phyloP scores from a whole-genome alignment of 2,329 filamentous ascomycete species.

The Sporothrix phasma region DNA sequence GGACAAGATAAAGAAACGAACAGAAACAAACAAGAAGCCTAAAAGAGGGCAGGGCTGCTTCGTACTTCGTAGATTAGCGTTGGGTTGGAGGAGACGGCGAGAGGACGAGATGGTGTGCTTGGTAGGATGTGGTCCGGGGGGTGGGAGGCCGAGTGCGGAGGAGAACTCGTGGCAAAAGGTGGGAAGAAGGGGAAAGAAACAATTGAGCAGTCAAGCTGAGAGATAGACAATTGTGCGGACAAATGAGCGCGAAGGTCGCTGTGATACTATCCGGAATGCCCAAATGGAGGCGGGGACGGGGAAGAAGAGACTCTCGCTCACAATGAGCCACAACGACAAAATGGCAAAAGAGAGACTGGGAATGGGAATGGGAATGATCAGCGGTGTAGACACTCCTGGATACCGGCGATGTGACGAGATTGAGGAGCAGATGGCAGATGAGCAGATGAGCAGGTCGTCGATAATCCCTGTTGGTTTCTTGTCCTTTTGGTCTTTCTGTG shows the following conservation, averaged over 20 bases:
- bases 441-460: neutral
- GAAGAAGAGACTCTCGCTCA: neutral
- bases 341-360: neutral
- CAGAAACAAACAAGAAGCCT: neutral
- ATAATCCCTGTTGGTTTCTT: too few relatives aligned
- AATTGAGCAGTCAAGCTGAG: neutral
- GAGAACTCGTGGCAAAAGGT: neutral
- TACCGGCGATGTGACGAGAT: neutral
- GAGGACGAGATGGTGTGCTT: neutral
- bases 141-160: neutral
- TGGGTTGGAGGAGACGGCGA: neutral
- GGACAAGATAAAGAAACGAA: neutral
- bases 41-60: neutral
- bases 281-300: too few relatives aligned
- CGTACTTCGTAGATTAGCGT: neutral
- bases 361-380: neutral
- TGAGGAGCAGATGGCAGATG: neutral
- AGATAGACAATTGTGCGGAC: neutral
- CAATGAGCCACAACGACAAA: too few relatives aligned
- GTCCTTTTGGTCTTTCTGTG: neutral
- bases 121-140: neutral
- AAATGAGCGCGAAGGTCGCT: neutral
- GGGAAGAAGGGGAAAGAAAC: neutral
- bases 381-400: neutral
- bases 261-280: neutral